Conservation (phyloP, 225 moss, liverwort and hornwort species). For the Polytrichum formosum region DNA sequence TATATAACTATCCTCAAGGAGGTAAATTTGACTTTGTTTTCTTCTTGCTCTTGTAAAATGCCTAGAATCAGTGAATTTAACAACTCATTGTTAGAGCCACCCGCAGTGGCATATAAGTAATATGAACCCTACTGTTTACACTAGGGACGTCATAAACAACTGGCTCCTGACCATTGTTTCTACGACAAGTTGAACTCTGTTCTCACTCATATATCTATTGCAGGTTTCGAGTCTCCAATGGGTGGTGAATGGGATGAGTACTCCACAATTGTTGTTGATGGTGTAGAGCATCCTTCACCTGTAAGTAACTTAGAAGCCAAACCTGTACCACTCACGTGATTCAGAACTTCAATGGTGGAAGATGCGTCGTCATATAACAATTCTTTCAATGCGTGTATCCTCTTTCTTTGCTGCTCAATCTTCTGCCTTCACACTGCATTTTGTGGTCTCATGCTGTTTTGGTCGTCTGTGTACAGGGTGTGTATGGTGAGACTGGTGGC, state of each 20-base stretch:
- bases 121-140: too few relatives aligned
- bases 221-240: slow-evolving; percentile 74
- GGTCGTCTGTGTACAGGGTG: slow-evolving; percentile 46
- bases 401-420: neutral
- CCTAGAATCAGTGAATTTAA: too few relatives aligned
- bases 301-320: slow-evolving; percentile 28
- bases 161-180: too few relatives aligned
- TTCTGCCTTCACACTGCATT: neutral
- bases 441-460: neutral
- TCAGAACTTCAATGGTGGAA: too few relatives aligned
- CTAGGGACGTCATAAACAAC: too few relatives aligned
- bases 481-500: slow-evolving; percentile 80
- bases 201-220: neutral
- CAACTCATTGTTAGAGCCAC: too few relatives aligned
- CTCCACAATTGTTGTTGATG: slow-evolving; percentile 73
- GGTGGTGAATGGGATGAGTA: slow-evolving; percentile 95
- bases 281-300: slow-evolving; percentile 77
- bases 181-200: too few relatives aligned
- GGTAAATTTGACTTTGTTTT: slow-evolving; percentile 28
- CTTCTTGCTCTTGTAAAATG: too few relatives aligned
- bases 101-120: too few relatives aligned
- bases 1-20: slow-evolving; percentile 88
- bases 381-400: too few relatives aligned
- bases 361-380: too few relatives aligned
- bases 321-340: too few relatives aligned